Evolutionary conservation across 306 rosid genomes (phyloP), one percentile per base, ranked within the genome.

Genomic region (Elaeagnus macrophylla): DNA sequence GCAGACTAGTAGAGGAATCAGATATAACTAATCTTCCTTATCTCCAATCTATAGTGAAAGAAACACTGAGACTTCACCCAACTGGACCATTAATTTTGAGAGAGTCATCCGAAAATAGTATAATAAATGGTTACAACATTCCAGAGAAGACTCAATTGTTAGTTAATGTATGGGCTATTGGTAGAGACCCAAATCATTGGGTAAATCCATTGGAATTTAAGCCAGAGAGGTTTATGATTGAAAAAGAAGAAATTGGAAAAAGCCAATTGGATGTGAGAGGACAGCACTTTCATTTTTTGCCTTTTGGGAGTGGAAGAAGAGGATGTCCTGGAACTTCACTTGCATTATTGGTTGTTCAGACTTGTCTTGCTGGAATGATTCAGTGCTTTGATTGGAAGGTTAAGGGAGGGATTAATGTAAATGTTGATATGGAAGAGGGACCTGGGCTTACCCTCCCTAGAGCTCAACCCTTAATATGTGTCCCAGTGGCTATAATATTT

Each of bases 241-340:
- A 60, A 15, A 70, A 73, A 14, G 80, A 43, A 10, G 80, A 43
- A 51, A 56, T 48, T 50, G 75, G 45, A 13, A 72, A 42, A 37
- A 39, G 56, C 36, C 58, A 66, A 10, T 32, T 76, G 1, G 83
- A 82, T 52, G 54, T 77, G 12, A 82, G 77, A 61, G 95, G 88
- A 13, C 80, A 82, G 0, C 62, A 76, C 65, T 82, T 64, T 36
- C 64, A 82, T 6, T 39, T 80, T 3, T 25, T 86, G 54, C 86
- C 95, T 35, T 86, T 86, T 63, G 95, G 93, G 42, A 81, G 86
- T 53, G 95, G 95, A 39, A 83, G 95, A 81, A 83, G 95, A 74
- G 78, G 79, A 9, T 88, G 94, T 14, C 96, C 96, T 40, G 94
- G 89, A 59, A 75, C 81, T 6, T 63, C 96, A 13, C 69, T 88